Evolutionary conservation across 768 basidiomycete species (phyloP), one percentile per base, ranked within the genome.

Genomic region (Hebeloma cylindrosporum): DNA sequence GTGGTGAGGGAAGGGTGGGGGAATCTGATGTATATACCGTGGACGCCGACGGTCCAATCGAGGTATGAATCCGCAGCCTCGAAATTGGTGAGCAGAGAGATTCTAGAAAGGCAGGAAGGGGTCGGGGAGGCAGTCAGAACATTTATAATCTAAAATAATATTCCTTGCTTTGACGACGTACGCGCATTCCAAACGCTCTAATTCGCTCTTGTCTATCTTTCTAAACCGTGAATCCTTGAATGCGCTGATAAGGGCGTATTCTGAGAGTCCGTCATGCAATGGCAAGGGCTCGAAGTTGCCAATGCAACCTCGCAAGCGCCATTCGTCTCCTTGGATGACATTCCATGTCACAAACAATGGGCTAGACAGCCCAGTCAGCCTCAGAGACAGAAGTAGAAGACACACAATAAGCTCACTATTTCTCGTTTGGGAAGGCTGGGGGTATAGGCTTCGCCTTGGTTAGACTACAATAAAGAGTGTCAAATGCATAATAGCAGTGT

Each of bases 261-360:
- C 91, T 30, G 78, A 77, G 48, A 99, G 64, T 11, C 92, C 93
- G 21, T 86, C 76, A 45, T 71, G 77, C 21, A 98, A 71, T 8
- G 82, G 67, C 63, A 84, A 74, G 8, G 89, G 75, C 25, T 85
- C 81, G 58, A 99, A 99, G 65, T 80, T 93, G 58, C 95, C 95
- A 56, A 99, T 97, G 68, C 95, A 99, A 35, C 95, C 95, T 40
- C 95, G 72, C 50, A 99, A 72, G 47, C 79, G 74, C 33, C 80
- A 73, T 16, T 77, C 62, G 46, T 79, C 77, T 23, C 80, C 82
- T 14, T 79, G 69, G 47, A 77, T 78, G 33, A 80, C 85, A 66
- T 92, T 93, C 94, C 94, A 99, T 5, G 95, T 98, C 23, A 98
- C 92, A 65, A 99, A 99, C 43, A 99, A 73, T 9, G 94, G 93